Evolutionary conservation across 345 rosid species (phyloP).

Genomic region (Microthlaspi erraticum): DNA sequence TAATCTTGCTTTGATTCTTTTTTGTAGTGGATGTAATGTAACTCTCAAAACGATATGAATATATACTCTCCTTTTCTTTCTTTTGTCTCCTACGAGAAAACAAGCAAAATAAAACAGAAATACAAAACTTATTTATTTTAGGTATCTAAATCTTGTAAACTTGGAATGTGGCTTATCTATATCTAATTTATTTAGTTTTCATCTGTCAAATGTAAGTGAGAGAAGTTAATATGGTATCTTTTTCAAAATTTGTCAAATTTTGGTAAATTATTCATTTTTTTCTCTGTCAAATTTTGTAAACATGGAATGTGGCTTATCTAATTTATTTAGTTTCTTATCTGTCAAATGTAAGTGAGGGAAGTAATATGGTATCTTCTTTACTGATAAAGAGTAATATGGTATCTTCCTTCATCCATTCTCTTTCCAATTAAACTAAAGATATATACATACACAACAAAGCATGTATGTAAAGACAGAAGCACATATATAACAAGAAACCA

Average conservation of each 20-base stretch:
- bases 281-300: too few relatives aligned
- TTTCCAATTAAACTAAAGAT: constrained; percentile 9
- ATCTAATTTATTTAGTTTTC: too few relatives aligned
- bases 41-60: constrained; percentile 31
- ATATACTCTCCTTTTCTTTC: constrained; percentile 8
- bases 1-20: constrained; percentile 33
- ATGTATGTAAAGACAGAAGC: constrained; percentile 45
- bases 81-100: too few relatives aligned
- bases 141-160: background rate
- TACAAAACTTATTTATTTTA: background rate
- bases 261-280: too few relatives aligned
- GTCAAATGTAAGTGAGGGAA: constrained; percentile 22
- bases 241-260: too few relatives aligned
- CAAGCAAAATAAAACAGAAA: background rate
- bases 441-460: constrained; percentile 8
- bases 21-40: constrained; percentile 27
- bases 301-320: too few relatives aligned
- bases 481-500: constrained; percentile 38
- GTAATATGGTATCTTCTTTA: background rate
- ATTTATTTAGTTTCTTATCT: background rate
- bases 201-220: constrained; percentile 22
- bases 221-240: constrained; percentile 7
- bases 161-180: too few relatives aligned
- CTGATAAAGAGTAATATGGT: background rate
- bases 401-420: background rate